Evolutionary conservation across 345 rosid species (phyloP), one percentile per base, ranked within the genome.

Genomic region (Camelina sativa): DNA sequence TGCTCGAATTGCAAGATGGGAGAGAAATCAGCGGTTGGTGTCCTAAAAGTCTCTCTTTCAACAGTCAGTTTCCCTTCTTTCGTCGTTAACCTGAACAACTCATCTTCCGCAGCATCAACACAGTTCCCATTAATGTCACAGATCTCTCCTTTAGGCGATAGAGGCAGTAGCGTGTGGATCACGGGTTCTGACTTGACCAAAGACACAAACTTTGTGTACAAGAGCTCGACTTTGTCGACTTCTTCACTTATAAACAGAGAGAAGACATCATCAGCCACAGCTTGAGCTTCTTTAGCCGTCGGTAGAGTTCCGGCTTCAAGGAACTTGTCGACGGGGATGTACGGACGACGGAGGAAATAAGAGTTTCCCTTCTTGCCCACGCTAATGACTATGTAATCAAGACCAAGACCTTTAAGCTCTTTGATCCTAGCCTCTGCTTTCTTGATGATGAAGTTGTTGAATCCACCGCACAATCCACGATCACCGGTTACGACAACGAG

Each of bases 91-190:
- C 98, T 85, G 82, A 94, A 94, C 76, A 91, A 77, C 79, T 94
- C 98, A 40, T 94, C 97, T 68, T 91, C 98, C 0, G 93, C 95
- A 13, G 98, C 98, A 79, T 94, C 97, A 7, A 94, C 92, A 51
- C 98, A 91, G 58, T 72, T 76, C 1, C 98, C 98, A 61, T 94
- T 94, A 0, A 91, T 8, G 76, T 91, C 98, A 70, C 98, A 94
- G 22, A 91, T 84, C 85, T 91, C 97, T 61, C 98, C 97, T 80
- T 76, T 91, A 2, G 97, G 96, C 0, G 98, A 94, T 5, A 94
- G 73, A 17, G 98, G 97, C 40, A 94, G 85, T 75, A 94, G 63
- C 63, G 96, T 94, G 78, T 94, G 98, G 63, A 94, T 90, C 9
- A 94, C 95, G 1, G 97, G 96, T 52, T 87, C 87, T 16, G 95